Base-by-base conservation (phyloP, 257 asterid genomes). In the Solanum neorickii region DNA sequence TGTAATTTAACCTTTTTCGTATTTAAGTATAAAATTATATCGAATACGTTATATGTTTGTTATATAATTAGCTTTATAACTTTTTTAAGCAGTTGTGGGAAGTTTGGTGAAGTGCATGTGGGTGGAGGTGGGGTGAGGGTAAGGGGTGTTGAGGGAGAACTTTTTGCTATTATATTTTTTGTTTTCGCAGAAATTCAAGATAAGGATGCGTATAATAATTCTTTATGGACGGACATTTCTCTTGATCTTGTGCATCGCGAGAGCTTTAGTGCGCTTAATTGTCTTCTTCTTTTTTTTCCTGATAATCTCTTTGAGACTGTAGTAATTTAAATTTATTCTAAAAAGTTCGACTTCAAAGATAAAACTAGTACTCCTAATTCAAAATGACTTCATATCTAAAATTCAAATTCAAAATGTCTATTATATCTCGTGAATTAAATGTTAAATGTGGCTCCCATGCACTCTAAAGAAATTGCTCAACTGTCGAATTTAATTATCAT, bases 201-300 rank as follows among this genome's bases (percentile, higher is more conserved):
- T 49, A 49, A 15, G 7, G 2, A 3, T 0, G 7, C 1, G 21
- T 5, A 49, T 0, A 41, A 41, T 41, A 41, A 0, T 0, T 41
- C 0, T 10, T 9, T 7, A 9, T 41, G 44, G 11, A 8, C 3
- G 3, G 10, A 9, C 0, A 7, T 20, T 49, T 15, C 9, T 49
- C 0, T 6, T 7, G 59, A 49, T 0, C 3, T 49, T 49, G 21
- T 6, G 18, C 52, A 37, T 5, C 39, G 7, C 7, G 1, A 37
- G 7, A 37, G 2, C 1, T 37, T 37, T 12, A 12, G 2, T 12
- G 5, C 2, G 14, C 0, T 5, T 5, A 46, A 1, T 46, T 46
- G 2, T 46, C 52, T 12, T 46, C 52, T 12, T 46, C 4, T 39
- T 42, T 9, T 9, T 12, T 1, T 1, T 4, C 13, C 2, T 5